Conservation (phyloP, 2,329 filamentous ascomycete genomes). For the Cryphonectria radicalis region DNA sequence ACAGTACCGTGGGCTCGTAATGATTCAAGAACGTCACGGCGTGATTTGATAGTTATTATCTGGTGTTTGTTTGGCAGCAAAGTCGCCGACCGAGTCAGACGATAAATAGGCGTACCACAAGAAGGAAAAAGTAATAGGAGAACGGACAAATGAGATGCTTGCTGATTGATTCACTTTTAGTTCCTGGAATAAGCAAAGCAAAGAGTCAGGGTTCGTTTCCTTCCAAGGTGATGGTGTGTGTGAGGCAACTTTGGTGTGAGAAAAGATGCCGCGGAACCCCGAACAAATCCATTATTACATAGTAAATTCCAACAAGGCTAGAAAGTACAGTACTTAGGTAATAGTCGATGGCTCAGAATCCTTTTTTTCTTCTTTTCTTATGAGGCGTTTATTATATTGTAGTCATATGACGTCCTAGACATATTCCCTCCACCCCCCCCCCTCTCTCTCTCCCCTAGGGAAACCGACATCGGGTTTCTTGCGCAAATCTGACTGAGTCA, state of each 20-base stretch:
- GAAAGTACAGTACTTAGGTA: background rate
- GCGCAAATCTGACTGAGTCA: background rate
- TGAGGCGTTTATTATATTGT: background rate
- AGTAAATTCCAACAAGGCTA: background rate
- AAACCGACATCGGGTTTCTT: background rate
- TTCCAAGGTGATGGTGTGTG: too few species aligned
- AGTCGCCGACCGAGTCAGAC: conserved; percentile 16
- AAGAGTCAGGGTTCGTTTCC: background rate
- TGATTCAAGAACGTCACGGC: conserved; percentile 2
- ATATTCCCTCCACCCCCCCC: too few species aligned
- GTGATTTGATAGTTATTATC: background rate
- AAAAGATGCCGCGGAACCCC: background rate
- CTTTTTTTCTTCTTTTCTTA: too few species aligned
- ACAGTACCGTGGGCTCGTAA: background rate
- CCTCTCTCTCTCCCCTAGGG: too few species aligned
- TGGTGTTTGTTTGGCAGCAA: conserved; percentile 2
- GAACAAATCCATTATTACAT: background rate
- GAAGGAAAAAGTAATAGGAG: background rate
- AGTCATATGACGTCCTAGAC: background rate
- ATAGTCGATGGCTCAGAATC: background rate
- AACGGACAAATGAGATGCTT: background rate
- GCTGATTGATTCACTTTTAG: background rate
- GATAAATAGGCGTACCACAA: background rate
- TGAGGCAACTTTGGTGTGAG: background rate
- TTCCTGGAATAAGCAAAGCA: background rate